A percentile compares a stretch with the other conserved stretches of the same genome.
These are phyloP conservation scores for Aspergillus hancockii DNA, from an alignment of 495 filamentous ascomycete genomes.

Conservation along the genomic window DNA sequence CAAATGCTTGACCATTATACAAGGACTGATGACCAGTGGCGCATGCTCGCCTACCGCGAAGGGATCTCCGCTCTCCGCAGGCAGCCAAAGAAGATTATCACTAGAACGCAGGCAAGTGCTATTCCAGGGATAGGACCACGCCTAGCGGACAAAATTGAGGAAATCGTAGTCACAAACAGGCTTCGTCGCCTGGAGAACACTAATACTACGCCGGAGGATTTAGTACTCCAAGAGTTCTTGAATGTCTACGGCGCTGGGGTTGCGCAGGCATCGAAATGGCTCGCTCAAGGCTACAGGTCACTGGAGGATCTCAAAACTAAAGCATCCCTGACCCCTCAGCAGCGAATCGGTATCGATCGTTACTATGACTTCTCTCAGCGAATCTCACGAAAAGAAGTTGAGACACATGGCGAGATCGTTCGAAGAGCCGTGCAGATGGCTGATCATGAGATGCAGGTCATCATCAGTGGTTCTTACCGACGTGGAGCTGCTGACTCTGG, in stretches of 20 bases:
- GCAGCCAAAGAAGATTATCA: constrained; percentile 65
- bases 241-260: constrained; percentile 81
- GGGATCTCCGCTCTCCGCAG: constrained; percentile 71
- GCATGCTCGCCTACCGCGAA: constrained; percentile 75
- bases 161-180: constrained; percentile 77
- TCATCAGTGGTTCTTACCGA: constrained; percentile 83
- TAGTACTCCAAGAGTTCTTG: constrained; percentile 65
- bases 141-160: constrained; percentile 86
- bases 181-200: constrained; percentile 74
- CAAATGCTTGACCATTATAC: constrained; percentile 83
- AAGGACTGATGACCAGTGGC: constrained; percentile 76
- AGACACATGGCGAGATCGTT: constrained; percentile 68
- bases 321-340: constrained; percentile 68
- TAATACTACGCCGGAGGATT: constrained; percentile 63
- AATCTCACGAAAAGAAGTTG: constrained; percentile 80
- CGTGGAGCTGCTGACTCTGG: constrained; percentile 72
- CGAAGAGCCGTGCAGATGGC: constrained; percentile 58
- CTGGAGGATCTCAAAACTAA: constrained; percentile 69
- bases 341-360: constrained; percentile 76
- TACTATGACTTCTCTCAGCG: constrained; percentile 81
- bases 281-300: constrained; percentile 71
- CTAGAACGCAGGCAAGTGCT: constrained; percentile 63
- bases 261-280: constrained; percentile 71
- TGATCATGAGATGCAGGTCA: constrained; percentile 66
- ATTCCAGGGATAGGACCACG: constrained; percentile 74